Evolutionary conservation across 2,329 filamentous ascomycete genomes (phyloP).

Genomic region (Chaetomiaceae sp.): DNA sequence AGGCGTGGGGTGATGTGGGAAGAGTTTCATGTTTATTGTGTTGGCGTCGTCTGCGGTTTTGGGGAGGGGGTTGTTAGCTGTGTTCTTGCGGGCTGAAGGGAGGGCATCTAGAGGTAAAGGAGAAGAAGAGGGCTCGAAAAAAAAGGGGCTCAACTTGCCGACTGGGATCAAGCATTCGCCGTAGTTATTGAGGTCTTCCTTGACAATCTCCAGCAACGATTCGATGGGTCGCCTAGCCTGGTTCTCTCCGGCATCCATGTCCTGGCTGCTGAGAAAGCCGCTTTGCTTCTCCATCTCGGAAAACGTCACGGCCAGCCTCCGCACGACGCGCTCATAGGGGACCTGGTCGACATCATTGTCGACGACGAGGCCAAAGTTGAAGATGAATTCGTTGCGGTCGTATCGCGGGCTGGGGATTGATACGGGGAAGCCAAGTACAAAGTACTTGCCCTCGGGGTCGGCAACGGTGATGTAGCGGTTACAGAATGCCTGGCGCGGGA

Average conservation of each 20-base stretch:
- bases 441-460: conserved; percentile 63
- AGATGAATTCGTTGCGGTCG: conserved; percentile 92
- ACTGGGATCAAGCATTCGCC: conserved; percentile 98
- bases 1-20: conserved; percentile 74
- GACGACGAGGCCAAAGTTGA: conserved; percentile 77
- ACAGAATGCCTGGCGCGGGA: conserved; percentile 91
- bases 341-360: conserved; percentile 58
- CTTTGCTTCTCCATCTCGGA: conserved; percentile 88
- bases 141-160: conserved; percentile 48
- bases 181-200: conserved; percentile 91
- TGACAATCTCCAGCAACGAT: conserved; percentile 73
- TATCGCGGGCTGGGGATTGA: conserved; percentile 80
- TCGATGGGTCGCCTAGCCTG: conserved; percentile 64
- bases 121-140: neutral
- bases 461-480: conserved; percentile 82
- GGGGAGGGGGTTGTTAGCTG: conserved; percentile 2
- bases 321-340: conserved; percentile 78
- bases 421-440: conserved; percentile 82
- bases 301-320: conserved; percentile 80
- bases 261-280: conserved; percentile 70
- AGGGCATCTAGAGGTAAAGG: too few species aligned
- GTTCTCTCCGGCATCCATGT: conserved; percentile 37
- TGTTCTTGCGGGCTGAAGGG: conserved; percentile 5
- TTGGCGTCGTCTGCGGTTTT: conserved; percentile 74
- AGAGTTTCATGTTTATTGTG: conserved; percentile 93